Evolutionary conservation across 2,329 filamentous ascomycete species (phyloP).

Genomic region (Pseudogymnoascus sp.): DNA sequence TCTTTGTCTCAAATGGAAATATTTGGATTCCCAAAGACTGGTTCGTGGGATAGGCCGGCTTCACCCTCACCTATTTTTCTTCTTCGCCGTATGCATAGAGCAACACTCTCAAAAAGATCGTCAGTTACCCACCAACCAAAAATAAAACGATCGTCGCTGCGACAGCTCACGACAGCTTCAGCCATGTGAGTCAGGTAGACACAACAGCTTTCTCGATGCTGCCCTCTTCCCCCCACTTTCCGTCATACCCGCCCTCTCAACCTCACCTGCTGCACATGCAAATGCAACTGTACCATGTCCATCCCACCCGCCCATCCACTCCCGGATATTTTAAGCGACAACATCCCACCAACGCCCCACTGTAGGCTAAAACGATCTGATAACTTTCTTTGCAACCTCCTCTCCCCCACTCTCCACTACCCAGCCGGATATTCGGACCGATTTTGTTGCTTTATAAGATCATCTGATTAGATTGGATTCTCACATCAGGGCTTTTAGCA

Average conservation of each 20-base stretch:
- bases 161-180: not conserved
- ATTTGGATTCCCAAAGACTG: not conserved
- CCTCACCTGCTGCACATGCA: not conserved
- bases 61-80: not conserved
- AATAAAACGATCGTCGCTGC: not conserved
- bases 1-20: too few species aligned
- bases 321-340: constrained; percentile 5
- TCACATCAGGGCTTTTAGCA: not conserved
- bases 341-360: not conserved
- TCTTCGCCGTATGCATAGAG: not conserved
- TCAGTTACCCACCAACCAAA: not conserved
- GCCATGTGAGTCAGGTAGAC: not conserved
- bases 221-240: not conserved
- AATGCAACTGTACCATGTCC: constrained; percentile 11
- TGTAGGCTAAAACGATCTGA: not conserved
- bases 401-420: not conserved
- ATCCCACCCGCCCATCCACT: not conserved
- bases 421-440: not conserved
- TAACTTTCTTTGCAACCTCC: not conserved
- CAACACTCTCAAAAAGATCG: not conserved
- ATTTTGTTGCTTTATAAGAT: not conserved
- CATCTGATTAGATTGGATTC: constrained; percentile 8
- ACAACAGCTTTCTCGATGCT: not conserved
- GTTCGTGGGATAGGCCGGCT: not conserved
- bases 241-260: not conserved